Evolutionary conservation across 1,284 basidiomycete species (phyloP).

Genomic region (Earliella scabrosa): DNA sequence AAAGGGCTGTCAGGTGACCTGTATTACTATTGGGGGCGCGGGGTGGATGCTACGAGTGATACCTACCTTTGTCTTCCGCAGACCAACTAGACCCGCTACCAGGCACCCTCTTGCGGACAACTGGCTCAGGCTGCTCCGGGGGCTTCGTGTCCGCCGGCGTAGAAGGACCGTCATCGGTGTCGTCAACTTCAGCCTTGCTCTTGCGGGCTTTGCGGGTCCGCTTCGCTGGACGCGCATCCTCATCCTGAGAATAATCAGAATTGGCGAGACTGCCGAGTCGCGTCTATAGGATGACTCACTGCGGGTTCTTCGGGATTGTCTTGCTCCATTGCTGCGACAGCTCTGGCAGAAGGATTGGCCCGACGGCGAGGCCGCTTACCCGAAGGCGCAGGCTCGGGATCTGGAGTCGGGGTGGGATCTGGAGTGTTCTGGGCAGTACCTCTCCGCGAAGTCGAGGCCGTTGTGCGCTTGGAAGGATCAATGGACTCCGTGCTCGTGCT

Average conservation of each 20-base stretch:
- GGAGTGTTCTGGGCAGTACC: slow-evolving; percentile 49
- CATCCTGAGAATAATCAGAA: slow-evolving; percentile 20
- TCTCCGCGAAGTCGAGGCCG: slow-evolving; percentile 44
- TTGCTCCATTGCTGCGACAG: slow-evolving; percentile 30
- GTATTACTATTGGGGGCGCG: slow-evolving; percentile 51
- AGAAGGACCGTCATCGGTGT: slow-evolving; percentile 24
- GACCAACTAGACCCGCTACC: slow-evolving; percentile 48
- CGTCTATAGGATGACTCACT: slow-evolving; percentile 21
- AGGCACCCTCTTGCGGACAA: slow-evolving; percentile 39
- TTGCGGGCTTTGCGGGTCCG: slow-evolving; percentile 38
- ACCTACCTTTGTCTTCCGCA: slow-evolving; percentile 61
- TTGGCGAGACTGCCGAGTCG: neutral
- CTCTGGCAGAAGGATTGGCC: slow-evolving; percentile 34
- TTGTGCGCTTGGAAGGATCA: slow-evolving; percentile 28
- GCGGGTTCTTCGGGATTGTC: slow-evolving; percentile 43
- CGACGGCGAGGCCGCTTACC: slow-evolving; percentile 39
- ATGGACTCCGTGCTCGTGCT: slow-evolving; percentile 5
- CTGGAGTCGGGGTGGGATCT: slow-evolving; percentile 55
- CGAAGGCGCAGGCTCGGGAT: slow-evolving; percentile 61
- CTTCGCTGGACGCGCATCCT: slow-evolving; percentile 35
- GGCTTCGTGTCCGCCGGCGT: slow-evolving; percentile 32
- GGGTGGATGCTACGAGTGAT: slow-evolving; percentile 30
- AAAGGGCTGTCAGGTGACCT: slow-evolving; percentile 46
- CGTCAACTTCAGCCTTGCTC: slow-evolving; percentile 27
- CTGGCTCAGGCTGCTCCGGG: slow-evolving; percentile 36